A percentile compares a stretch with the other conserved stretches of the same genome.
Conservation (phyloP, 257 asterid genomes). For the Echites panduratus region DNA sequence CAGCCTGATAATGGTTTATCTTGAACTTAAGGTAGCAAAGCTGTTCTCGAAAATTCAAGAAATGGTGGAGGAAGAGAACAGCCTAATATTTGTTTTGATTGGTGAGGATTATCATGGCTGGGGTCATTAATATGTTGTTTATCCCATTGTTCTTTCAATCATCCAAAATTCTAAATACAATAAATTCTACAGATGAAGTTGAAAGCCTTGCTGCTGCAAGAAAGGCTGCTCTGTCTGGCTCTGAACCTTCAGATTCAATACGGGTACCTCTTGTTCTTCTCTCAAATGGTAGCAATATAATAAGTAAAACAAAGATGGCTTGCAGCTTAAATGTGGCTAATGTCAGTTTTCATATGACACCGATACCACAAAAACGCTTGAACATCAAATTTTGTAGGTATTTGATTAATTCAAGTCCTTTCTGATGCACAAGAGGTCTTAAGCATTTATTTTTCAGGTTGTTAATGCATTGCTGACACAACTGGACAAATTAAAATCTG, state of each 20-base stretch:
- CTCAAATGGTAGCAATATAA: background rate
- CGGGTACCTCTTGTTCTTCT: constrained; percentile 48
- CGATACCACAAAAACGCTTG: background rate
- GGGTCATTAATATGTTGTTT: constrained; percentile 12
- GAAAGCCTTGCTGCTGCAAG: constrained; percentile 99
- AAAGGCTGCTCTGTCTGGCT: constrained; percentile 94
- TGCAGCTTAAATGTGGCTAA: background rate
- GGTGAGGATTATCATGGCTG: constrained; percentile 51
- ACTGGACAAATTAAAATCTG: constrained; percentile 83
- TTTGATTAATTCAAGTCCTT: background rate
- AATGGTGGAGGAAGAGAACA: constrained; percentile 95
- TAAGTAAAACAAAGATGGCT: background rate
- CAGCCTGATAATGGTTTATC: background rate
- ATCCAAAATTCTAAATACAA: constrained; percentile 9
- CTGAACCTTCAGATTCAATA: constrained; percentile 99
- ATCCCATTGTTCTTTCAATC: constrained; percentile 1
- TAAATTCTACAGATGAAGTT: constrained; percentile 69
- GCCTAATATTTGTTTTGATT: constrained; percentile 86
- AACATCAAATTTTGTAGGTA: too few relatives aligned
- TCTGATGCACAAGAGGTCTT: background rate
- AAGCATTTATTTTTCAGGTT: constrained; percentile 54
- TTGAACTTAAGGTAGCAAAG: constrained; percentile 72
- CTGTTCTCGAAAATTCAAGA: constrained; percentile 91
- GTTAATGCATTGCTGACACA: constrained; percentile 96
- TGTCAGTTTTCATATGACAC: background rate